Evolutionary conservation across 345 rosid species (phyloP).

Genomic region (Geranium brycei): DNA sequence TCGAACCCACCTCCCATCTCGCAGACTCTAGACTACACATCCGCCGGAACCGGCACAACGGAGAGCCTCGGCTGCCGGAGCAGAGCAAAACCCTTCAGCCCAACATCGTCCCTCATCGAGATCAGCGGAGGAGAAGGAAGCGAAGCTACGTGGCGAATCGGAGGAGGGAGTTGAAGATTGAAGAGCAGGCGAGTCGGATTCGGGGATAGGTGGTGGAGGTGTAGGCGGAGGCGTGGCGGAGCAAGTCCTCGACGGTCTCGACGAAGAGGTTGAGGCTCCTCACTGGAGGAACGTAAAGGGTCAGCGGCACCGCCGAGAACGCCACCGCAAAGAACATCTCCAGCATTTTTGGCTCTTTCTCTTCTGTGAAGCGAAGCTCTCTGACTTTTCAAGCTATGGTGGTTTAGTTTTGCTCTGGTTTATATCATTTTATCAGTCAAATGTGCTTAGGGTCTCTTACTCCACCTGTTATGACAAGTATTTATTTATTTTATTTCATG

Average conservation of each 20-base stretch:
- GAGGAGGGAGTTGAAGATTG: constrained; percentile 14
- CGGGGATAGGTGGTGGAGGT: constrained; percentile 23
- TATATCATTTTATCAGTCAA: no score
- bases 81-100: constrained; percentile 49
- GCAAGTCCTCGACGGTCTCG: constrained; percentile 19
- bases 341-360: constrained; percentile 6
- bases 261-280: constrained; percentile 28
- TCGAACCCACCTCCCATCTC: constrained; percentile 72
- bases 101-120: constrained; percentile 53
- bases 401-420: no score
- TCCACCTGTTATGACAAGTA: no score
- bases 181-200: constrained; percentile 20
- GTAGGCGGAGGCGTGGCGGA: constrained; percentile 20
- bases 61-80: constrained; percentile 83
- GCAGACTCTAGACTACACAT: constrained; percentile 52
- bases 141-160: constrained; percentile 1
- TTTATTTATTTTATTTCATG: no score
- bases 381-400: no score
- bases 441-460: no score
- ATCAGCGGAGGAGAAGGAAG: no score
- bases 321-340: constrained; percentile 30
- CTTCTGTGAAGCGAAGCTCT: no score
- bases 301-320: constrained; percentile 35
- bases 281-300: constrained; percentile 33
- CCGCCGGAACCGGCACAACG: constrained; percentile 57